Conservation (phyloP, 768 basidiomycete genomes). For the Brasilioporus rufonigricans region DNA sequence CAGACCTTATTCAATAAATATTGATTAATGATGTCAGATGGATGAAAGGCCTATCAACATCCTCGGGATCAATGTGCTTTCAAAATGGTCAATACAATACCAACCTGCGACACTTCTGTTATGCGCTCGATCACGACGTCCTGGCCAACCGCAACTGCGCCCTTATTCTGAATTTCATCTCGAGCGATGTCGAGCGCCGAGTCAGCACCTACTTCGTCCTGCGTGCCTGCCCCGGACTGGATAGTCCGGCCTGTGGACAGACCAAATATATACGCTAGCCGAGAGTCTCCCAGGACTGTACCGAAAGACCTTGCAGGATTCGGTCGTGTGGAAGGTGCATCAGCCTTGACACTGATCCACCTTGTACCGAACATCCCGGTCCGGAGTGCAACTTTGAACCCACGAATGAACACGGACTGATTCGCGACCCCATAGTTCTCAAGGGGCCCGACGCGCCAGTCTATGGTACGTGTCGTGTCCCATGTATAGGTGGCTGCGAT, state of each 20-base stretch:
- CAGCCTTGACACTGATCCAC: not conserved
- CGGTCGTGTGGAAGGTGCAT: not conserved
- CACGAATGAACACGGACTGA: too few species aligned
- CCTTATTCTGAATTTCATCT: slow-evolving; percentile 1
- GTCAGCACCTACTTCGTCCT: not conserved
- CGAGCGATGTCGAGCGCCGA: not conserved
- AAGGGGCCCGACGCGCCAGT: slow-evolving; percentile 13
- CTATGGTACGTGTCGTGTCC: slow-evolving; percentile 5
- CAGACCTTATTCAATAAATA: too few species aligned
- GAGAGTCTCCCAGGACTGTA: not conserved
- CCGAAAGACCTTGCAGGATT: not conserved
- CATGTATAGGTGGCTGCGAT: slow-evolving; percentile 8
- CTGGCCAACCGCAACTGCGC: not conserved
- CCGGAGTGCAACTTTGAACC: slow-evolving; percentile 19
- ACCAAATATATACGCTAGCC: not conserved
- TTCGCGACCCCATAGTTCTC: not conserved
- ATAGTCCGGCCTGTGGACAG: not conserved
- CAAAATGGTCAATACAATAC: not conserved
- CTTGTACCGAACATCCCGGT: not conserved
- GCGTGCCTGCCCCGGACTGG: not conserved
- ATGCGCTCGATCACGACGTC: not conserved
- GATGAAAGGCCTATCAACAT: too few species aligned
- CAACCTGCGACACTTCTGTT: not conserved
- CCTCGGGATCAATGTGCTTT: not conserved
- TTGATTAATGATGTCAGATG: too few species aligned